Evolutionary conservation across 441 rosid genomes (phyloP).

Genomic region (Arabidopsis hybrid): DNA sequence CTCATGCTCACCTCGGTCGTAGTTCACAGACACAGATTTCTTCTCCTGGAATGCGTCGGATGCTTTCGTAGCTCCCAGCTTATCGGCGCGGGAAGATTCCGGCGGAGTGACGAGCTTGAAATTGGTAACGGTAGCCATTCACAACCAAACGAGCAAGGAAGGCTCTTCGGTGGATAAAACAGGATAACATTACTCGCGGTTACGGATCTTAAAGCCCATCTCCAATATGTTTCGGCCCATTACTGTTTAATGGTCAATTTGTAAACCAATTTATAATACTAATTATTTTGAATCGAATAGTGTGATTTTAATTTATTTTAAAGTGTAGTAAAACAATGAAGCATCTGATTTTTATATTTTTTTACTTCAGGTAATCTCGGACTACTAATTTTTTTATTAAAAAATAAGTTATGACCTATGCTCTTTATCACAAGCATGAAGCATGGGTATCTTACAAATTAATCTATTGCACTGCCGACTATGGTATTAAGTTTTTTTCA

Average conservation of each 20-base stretch:
- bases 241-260: background rate
- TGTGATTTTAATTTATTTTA: no score
- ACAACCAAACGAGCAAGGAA: background rate
- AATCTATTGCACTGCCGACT: no score
- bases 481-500: no score
- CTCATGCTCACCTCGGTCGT: constrained; percentile 73
- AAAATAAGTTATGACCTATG: no score
- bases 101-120: constrained; percentile 36
- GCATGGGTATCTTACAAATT: no score
- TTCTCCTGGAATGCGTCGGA: constrained; percentile 57
- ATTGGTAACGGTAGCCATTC: constrained; percentile 49
- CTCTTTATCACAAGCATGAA: no score
- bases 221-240: background rate
- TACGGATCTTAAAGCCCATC: constrained; percentile 25
- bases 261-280: no score
- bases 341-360: no score
- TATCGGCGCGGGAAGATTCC: constrained; percentile 42
- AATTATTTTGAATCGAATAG: no score
- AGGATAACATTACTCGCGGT: background rate
- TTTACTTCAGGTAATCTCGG: no score
- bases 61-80: constrained; percentile 49
- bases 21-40: constrained; percentile 70
- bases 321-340: no score
- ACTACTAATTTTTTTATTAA: no score
- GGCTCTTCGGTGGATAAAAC: constrained; percentile 3